Percentiles rank a stretch among this genome's conserved stretches.
Conservation (phyloP, 2,329 filamentous ascomycete genomes). For the Pseudocercospora vitis region DNA sequence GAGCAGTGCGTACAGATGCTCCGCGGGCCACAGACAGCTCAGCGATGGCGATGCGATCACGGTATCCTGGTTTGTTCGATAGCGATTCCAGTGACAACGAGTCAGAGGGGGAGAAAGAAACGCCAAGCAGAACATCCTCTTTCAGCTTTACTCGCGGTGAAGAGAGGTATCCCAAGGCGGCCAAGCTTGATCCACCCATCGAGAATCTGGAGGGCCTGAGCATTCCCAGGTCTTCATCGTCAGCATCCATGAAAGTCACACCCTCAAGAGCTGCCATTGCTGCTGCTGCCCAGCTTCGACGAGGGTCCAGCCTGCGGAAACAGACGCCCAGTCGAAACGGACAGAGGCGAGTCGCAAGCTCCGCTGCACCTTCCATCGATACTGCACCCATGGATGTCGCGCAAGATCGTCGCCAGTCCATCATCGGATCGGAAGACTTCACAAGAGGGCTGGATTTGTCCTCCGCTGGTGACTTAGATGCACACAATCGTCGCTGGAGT, state of each 20-base stretch:
- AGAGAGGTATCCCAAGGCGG: conserved; percentile 34
- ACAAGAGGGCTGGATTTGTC: conserved; percentile 18
- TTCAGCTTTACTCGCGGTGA: conserved; percentile 34
- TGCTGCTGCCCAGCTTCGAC: conserved; percentile 37
- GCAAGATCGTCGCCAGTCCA: conserved; percentile 22
- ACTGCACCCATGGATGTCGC: conserved; percentile 34
- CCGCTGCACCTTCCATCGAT: conserved; percentile 30
- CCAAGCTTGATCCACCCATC: conserved; percentile 37
- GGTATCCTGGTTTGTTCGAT: conserved; percentile 50
- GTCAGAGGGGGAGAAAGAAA: conserved; percentile 33
- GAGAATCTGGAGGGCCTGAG: conserved; percentile 38
- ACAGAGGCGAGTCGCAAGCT: conserved; percentile 15
- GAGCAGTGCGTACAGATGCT: conserved; percentile 37
- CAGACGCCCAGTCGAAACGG: conserved; percentile 25
- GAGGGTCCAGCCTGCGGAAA: conserved; percentile 37
- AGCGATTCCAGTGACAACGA: conserved; percentile 36
- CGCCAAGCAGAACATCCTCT: conserved; percentile 34
- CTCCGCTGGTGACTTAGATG: conserved; percentile 38
- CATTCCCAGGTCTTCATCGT: conserved; percentile 37
- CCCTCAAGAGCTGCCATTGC: conserved; percentile 39
- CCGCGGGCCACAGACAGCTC: conserved; percentile 36
- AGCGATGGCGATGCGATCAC: conserved; percentile 39
- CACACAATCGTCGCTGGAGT: conserved; percentile 49
- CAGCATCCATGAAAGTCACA: conserved; percentile 35
- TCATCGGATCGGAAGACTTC: conserved; percentile 20